Conservation (phyloP, 2,329 filamentous ascomycete species). For the Hymenoscyphus repandus region DNA sequence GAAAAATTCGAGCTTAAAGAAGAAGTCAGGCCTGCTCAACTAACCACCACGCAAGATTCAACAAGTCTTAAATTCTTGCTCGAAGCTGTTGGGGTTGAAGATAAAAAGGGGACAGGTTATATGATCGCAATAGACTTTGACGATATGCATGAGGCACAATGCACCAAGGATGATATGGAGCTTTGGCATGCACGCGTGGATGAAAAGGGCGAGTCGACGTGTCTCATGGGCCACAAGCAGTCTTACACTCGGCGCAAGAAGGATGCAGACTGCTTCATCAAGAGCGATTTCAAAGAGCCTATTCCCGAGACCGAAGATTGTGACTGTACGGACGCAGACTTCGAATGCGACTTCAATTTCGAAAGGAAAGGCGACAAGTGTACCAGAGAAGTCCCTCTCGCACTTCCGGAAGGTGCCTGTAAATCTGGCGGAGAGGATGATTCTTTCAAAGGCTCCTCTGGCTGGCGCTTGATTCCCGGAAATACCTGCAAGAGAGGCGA, state of each 20-base stretch:
- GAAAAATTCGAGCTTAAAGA: constrained; percentile 62
- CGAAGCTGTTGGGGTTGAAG: constrained; percentile 50
- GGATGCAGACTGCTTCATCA: constrained; percentile 82
- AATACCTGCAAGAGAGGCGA: constrained; percentile 61
- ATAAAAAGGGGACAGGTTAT: constrained; percentile 48
- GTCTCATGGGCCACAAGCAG: constrained; percentile 94
- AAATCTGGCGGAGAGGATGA: constrained; percentile 45
- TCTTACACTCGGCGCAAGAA: constrained; percentile 81
- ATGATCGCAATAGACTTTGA: constrained; percentile 80
- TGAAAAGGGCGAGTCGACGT: constrained; percentile 73
- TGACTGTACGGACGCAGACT: constrained; percentile 77
- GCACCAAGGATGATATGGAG: constrained; percentile 77
- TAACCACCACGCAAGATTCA: constrained; percentile 89
- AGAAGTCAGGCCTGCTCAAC: constrained; percentile 63
- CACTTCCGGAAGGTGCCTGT: constrained; percentile 68
- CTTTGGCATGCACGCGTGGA: constrained; percentile 82
- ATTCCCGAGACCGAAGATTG: constrained; percentile 66
- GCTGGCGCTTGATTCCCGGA: constrained; percentile 86
- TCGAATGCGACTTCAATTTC: constrained; percentile 97
- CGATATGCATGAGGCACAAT: constrained; percentile 73
- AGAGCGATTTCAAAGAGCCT: constrained; percentile 77
- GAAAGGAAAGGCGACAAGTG: constrained; percentile 65
- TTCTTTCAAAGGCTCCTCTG: constrained; percentile 79
- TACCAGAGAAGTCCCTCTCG: constrained; percentile 48
- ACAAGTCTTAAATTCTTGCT: constrained; percentile 89